Evolutionary conservation across 768 basidiomycete genomes (phyloP), one percentile per base, ranked within the genome.

Genomic region (Pisolithus albus): DNA sequence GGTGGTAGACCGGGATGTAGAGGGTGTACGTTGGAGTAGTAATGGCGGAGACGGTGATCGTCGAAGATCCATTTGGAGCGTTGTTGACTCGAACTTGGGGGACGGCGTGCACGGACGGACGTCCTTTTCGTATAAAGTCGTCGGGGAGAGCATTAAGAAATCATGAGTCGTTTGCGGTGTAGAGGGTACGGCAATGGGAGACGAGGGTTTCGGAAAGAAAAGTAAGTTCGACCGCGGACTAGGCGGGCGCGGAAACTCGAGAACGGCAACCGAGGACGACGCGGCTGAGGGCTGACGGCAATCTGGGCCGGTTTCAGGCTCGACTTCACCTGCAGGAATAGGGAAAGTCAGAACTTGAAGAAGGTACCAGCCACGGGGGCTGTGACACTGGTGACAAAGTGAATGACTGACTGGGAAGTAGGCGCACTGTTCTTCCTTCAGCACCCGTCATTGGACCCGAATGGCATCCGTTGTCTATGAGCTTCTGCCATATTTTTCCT

Each of bases 401-500:
- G 38, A 59, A 50, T 10, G 62, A 48, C 37, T 55, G 61, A 53
- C 55, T 61, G 13, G 60, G 60, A 23, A 40, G 6, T 3, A 26
- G 26, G 15, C 19, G 4, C 28, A 26, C n/a, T 18, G 47, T 39
- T 38, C 54, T 53, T 7, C 61, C 61, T 24, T 65, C 64, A n/a
- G 24, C 18, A 19, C 26, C 16, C 8, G 18, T 41, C 28, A 34
- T 36, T 21, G 46, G 19, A 36, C 30, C n/a, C 9, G 37, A 36
- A 19, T 48, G 46, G 52, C 64, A 67, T 9, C 73, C 71, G 49
- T 64, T 61, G 8, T 66, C 66, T 18, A 63, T 42, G 34, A 74
- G 56, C 23, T 60, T 60, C 34, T 56, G 59, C 59, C 64, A 65
- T 42, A 74, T 65, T 41, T 52, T 66, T 48, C 66, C 64, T 13